phyloP scores from a whole-genome alignment of 768 basidiomycete species.

The Hortiboletus campestris region DNA sequence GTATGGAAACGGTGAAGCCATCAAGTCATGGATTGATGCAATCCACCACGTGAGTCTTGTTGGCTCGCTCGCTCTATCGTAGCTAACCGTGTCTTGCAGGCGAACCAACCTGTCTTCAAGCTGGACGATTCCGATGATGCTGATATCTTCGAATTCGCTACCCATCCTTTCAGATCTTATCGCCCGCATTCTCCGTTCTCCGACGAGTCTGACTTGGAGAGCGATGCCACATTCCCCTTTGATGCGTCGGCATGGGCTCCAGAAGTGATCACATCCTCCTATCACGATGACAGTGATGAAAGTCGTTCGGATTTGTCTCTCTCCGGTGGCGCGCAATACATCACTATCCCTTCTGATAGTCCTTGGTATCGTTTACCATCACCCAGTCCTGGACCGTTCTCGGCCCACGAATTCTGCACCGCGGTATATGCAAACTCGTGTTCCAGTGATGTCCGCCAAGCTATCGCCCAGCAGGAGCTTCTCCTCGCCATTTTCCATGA shows the following conservation, averaged over 20 bases:
- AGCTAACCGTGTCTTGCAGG: conserved; percentile 11
- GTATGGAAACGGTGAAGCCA: conserved; percentile 23
- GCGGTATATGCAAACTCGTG: conserved; percentile 26
- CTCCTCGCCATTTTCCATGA: conserved; percentile 33
- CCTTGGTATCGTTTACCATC: conserved; percentile 38
- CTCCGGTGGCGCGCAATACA: conserved; percentile 36
- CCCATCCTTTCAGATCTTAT: conserved; percentile 17
- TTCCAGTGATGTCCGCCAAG: conserved; percentile 33
- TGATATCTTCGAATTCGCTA: conserved; percentile 14
- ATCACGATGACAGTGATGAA: conserved; percentile 22
- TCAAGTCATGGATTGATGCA: conserved; percentile 28
- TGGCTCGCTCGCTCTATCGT: not conserved
- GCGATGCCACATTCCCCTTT: conserved; percentile 16
- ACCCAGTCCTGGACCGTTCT: conserved; percentile 25
- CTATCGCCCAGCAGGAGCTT: conserved; percentile 32
- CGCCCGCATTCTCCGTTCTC: conserved; percentile 20
- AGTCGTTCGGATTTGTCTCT: conserved; percentile 15
- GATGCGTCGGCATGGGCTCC: conserved; percentile 22
- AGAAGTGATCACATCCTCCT: conserved; percentile 10
- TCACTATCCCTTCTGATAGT: conserved; percentile 39
- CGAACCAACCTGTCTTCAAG: conserved; percentile 7
- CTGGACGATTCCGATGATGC: not conserved
- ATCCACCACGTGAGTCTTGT: conserved; percentile 23
- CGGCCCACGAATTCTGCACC: conserved; percentile 18
- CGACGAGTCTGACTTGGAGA: conserved; percentile 23